Percentiles rank a stretch among this genome's conserved stretches.
phyloP scores from a whole-genome alignment of 139 green algal species.

The Tetratostichococcus sp. region DNA sequence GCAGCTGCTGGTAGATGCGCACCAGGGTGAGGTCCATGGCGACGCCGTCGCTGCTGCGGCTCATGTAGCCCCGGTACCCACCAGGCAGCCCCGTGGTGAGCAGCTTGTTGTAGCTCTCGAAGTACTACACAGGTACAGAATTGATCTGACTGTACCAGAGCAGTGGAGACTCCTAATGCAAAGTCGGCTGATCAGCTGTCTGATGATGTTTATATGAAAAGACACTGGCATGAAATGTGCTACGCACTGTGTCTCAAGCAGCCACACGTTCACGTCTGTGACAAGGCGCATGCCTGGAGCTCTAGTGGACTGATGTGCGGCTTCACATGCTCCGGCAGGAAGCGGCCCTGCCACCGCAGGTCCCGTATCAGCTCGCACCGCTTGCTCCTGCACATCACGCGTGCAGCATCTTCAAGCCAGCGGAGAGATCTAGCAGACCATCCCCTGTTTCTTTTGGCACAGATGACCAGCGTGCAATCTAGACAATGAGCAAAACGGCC shows the following conservation, averaged over 20 bases:
- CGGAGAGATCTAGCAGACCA: too few species aligned
- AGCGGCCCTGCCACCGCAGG: constrained; percentile 43
- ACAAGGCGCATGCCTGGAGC: constrained; percentile 18
- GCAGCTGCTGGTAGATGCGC: background rate
- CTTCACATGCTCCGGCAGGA: constrained; percentile 34
- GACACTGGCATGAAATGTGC: too few species aligned
- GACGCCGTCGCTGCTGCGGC: background rate
- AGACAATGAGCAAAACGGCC: too few species aligned
- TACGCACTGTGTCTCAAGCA: too few species aligned
- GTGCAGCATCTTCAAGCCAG: too few species aligned
- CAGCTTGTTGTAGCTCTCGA: constrained; percentile 37
- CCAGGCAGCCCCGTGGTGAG: constrained; percentile 12
- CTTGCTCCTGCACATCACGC: background rate
- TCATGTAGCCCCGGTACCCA: constrained; percentile 13
- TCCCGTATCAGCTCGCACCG: constrained; percentile 13
- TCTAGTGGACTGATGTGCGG: constrained; percentile 39
- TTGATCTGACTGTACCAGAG: too few species aligned
- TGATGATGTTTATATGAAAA: too few species aligned
- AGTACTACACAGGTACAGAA: constrained; percentile 9
- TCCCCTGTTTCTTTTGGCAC: too few species aligned
- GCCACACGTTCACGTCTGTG: too few species aligned
- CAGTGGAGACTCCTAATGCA: too few species aligned
- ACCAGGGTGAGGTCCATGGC: constrained; percentile 27
- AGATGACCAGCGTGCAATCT: too few species aligned
- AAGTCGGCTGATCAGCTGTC: too few species aligned